Base-by-base conservation (phyloP, 2,329 filamentous ascomycete genomes). In the Pseudogymnoascus sp. region DNA sequence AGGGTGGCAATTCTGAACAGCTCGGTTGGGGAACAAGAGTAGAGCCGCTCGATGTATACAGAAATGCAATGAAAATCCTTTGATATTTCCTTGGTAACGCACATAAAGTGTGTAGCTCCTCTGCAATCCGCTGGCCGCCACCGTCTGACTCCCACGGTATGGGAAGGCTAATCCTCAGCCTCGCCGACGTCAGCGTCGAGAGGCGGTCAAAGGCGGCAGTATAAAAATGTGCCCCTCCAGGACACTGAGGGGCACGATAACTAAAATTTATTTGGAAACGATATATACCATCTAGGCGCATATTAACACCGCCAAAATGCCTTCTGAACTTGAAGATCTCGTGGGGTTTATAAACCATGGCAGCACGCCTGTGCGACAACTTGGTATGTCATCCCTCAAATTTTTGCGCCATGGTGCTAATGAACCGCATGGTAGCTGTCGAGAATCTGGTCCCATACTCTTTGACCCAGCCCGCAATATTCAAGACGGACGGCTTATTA, bases 291-390 rank as follows among this genome's bases (percentile, higher is more conserved):
- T 35, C 16, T 33, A 33, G 5, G 18, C 28, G 28, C 28, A 54
- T 54, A 11, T 20, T 18, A 33, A 33, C 14, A 33, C 47, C 14
- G 43, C 16, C 43, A 81, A 66, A 33, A 92, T 92, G 89, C 83
- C 87, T 60, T 86, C 86, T 43, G 87, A 92, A 77, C 74, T 92
- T 47, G 87, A 91, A 77, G 88, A 96, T 90, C 85, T 96, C 60
- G 91, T 97, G 64, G 91, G 92, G 73, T 97, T 97, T 76, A 89
- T 97, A 63, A 88, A 90, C 74, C 88, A 96, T 76, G 90, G 90
- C 63, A 96, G 95, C 73, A 90, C 91, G 41, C 89, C 96, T 73
- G 91, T 97, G 66, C 86, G 94, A 68, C 86, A 90, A 73, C 82
- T 93, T 67, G 86, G 86, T 89, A 77, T 68, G 75, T 65, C n/a